Evolutionary conservation across 2,329 filamentous ascomycete species (phyloP).

Genomic region (Botrytis byssoidea): DNA sequence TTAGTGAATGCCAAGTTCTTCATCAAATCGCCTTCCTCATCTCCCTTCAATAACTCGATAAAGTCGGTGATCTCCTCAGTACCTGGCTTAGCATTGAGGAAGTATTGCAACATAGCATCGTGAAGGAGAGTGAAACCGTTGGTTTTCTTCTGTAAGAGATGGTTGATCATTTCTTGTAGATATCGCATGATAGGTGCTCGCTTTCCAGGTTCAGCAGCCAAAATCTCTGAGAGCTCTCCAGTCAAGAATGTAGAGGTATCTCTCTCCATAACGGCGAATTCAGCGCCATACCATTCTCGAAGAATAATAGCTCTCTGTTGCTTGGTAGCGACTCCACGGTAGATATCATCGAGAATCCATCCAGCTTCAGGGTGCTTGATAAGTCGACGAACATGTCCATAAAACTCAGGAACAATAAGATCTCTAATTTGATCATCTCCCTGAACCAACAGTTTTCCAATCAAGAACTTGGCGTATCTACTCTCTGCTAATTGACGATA

Average conservation of each 20-base stretch:
- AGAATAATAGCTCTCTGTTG: slow-evolving; percentile 83
- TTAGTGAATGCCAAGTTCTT: slow-evolving; percentile 97
- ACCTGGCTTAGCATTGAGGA: slow-evolving; percentile 72
- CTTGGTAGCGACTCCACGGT: slow-evolving; percentile 80
- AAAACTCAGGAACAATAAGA: slow-evolving; percentile 90
- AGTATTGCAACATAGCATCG: slow-evolving; percentile 97
- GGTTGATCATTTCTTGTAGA: slow-evolving; percentile 83
- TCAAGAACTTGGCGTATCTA: slow-evolving; percentile 95
- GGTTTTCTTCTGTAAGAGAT: slow-evolving; percentile 92
- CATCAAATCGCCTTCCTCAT: slow-evolving; percentile 83
- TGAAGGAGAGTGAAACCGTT: slow-evolving; percentile 97
- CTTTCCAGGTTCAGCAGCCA: slow-evolving; percentile 80
- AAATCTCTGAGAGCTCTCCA: slow-evolving; percentile 68
- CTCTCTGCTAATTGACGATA: slow-evolving; percentile 87
- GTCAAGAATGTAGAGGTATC: slow-evolving; percentile 51
- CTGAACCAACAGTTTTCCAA: slow-evolving; percentile 93
- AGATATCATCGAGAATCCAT: slow-evolving; percentile 97
- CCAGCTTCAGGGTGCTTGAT: slow-evolving; percentile 96
- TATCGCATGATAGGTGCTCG: slow-evolving; percentile 82
- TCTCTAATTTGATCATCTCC: slow-evolving; percentile 84
- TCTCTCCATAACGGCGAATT: slow-evolving; percentile 78
- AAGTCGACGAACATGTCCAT: slow-evolving; percentile 84
- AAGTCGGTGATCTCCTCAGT: slow-evolving; percentile 84
- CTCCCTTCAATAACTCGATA: slow-evolving; percentile 84
- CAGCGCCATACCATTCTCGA: slow-evolving; percentile 93